These are phyloP conservation scores for Dipteronia dyeriana DNA, from an alignment of 345 rosid genomes.

Conservation along the genomic window DNA sequence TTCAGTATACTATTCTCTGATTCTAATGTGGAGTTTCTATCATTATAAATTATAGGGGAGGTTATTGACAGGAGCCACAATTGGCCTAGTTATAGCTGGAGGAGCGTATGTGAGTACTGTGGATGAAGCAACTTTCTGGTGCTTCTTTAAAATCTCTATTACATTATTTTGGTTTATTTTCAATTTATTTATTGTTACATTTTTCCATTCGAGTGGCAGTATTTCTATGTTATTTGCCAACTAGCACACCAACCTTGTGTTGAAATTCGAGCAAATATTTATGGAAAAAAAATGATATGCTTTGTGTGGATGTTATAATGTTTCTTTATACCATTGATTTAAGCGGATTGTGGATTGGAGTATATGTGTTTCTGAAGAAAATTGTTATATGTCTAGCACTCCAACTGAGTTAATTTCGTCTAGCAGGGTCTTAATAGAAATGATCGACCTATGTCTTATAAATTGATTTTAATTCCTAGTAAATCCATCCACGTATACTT, in stretches of 20 bases:
- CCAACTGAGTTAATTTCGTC: background rate
- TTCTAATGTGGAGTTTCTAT: conserved; percentile 1
- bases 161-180: background rate
- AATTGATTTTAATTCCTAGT: background rate
- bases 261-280: background rate
- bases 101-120: conserved; percentile 97
- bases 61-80: conserved; percentile 76
- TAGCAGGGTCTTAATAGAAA: background rate
- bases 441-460: background rate
- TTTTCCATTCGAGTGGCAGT: background rate
- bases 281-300: background rate
- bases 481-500: background rate
- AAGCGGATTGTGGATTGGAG: background rate
- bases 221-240: background rate
- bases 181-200: conserved; percentile 15
- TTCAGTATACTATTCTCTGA: conserved; percentile 4
- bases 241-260: background rate
- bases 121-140: conserved; percentile 99
- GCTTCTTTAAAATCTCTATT: conserved; percentile 24
- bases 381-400: background rate
- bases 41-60: conserved; percentile 58
- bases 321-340: background rate
- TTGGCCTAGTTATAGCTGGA: conserved; percentile 81
- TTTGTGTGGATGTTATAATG: background rate
- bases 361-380: background rate